These are phyloP conservation scores for Cucurbita maxima DNA, from an alignment of 306 rosid species.

Conservation along the genomic window DNA sequence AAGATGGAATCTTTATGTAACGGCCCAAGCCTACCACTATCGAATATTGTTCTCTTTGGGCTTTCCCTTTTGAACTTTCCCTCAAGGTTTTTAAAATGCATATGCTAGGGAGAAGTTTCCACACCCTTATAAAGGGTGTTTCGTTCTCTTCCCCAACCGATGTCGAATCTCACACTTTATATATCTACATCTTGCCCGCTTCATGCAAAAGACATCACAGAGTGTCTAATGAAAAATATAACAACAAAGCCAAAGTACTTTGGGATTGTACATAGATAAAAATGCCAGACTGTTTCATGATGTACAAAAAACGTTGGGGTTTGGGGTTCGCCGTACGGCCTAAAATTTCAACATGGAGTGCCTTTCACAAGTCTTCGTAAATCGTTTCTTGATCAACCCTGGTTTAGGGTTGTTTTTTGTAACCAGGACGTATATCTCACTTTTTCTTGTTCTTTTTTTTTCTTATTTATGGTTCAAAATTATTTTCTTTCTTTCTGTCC, in stretches of 20 bases:
- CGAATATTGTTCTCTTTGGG: too few species aligned
- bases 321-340: not conserved
- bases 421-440: not conserved
- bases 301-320: not conserved
- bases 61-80: too few species aligned
- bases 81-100: too few species aligned
- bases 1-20: not conserved
- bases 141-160: too few species aligned
- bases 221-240: not conserved
- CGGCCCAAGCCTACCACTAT: too few species aligned
- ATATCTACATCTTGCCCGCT: not conserved
- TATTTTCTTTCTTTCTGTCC: not conserved
- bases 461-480: not conserved
- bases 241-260: not conserved
- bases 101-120: too few species aligned
- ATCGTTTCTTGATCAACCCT: not conserved
- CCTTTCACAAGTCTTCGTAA: not conserved
- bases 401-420: not conserved
- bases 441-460: not conserved
- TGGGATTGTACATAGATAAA: not conserved
- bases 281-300: not conserved
- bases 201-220: not conserved
- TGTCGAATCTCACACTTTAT: not conserved
- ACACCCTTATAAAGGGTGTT: too few species aligned
- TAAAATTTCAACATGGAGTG: not conserved